Conservation (phyloP, 2,329 filamentous ascomycete species). For the Parastagonospora nodorum region DNA sequence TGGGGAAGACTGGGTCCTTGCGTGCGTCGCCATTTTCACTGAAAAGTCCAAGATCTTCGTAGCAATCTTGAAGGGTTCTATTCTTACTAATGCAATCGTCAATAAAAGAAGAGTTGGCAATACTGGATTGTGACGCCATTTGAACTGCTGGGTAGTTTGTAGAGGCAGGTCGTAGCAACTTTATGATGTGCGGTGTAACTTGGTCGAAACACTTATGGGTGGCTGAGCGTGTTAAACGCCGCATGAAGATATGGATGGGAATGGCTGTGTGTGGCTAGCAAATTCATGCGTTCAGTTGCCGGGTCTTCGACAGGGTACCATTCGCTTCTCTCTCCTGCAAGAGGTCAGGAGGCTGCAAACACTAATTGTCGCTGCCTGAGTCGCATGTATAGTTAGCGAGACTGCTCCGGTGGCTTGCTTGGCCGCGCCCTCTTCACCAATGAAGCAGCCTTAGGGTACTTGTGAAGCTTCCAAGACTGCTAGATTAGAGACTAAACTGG, state of each 20-base stretch:
- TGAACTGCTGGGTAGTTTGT: background rate
- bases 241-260: background rate
- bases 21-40: constrained; percentile 2
- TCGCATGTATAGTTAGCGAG: too few species aligned
- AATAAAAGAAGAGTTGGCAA: constrained; percentile 12
- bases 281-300: constrained; percentile 6
- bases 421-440: too few species aligned
- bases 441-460: too few species aligned
- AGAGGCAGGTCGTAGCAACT: background rate
- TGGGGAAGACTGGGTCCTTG: constrained; percentile 7
- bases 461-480: too few species aligned
- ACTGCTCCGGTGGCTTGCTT: too few species aligned
- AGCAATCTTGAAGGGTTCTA: constrained; percentile 3
- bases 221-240: constrained; percentile 2
- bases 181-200: background rate
- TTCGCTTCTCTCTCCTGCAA: background rate
- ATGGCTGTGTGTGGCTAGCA: constrained; percentile 2
- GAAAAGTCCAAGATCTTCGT: constrained; percentile 11
- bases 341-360: background rate
- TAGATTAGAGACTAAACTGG: too few species aligned
- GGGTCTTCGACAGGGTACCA: background rate
- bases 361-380: background rate
- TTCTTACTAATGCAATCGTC: constrained; percentile 10
- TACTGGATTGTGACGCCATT: constrained; percentile 7
- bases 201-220: background rate